phyloP scores from a whole-genome alignment of 495 filamentous ascomycete species.

The Xeromyces bisporus region DNA sequence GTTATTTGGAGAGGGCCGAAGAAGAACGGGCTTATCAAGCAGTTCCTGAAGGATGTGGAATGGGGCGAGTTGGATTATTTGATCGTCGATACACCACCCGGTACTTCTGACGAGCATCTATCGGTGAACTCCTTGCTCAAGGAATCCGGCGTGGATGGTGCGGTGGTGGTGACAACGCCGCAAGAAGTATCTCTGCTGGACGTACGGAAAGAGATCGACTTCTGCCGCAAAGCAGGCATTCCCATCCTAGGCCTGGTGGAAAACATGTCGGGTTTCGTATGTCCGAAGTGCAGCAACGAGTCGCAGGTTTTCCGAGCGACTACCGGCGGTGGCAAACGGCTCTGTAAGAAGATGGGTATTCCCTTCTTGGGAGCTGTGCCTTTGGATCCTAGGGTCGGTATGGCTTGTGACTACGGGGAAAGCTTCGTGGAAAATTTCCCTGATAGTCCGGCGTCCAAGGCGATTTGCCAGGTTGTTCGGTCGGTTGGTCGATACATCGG shows the following conservation, averaged over 20 bases:
- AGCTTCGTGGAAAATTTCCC: constrained; percentile 90
- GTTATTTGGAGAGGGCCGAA: constrained; percentile 96
- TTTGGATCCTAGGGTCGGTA: constrained; percentile 82
- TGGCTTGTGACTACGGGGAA: constrained; percentile 93
- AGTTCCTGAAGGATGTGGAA: constrained; percentile 91
- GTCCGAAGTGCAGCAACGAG: constrained; percentile 66
- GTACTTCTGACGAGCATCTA: constrained; percentile 87
- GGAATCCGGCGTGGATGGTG: constrained; percentile 79
- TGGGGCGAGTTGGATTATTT: constrained; percentile 92
- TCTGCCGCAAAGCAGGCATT: constrained; percentile 89
- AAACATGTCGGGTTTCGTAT: constrained; percentile 96
- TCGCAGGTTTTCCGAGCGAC: constrained; percentile 81
- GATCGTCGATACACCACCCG: constrained; percentile 87
- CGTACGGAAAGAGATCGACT: constrained; percentile 92
- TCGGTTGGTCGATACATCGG: constrained; percentile 50
- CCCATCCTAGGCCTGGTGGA: constrained; percentile 77
- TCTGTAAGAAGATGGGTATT: constrained; percentile 73
- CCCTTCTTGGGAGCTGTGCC: constrained; percentile 85
- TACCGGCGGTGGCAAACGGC: constrained; percentile 64
- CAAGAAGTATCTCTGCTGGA: constrained; percentile 89
- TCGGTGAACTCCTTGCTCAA: constrained; percentile 79
- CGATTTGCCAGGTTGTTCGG: constrained; percentile 59
- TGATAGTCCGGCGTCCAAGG: constrained; percentile 73
- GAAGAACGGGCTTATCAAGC: constrained; percentile 96
- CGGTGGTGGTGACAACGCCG: constrained; percentile 83